A percentile compares a stretch with the other conserved stretches of the same genome.
Evolutionary conservation across 148 eudicot species (phyloP).

Genomic region (Vaccinium macrocarpon): DNA sequence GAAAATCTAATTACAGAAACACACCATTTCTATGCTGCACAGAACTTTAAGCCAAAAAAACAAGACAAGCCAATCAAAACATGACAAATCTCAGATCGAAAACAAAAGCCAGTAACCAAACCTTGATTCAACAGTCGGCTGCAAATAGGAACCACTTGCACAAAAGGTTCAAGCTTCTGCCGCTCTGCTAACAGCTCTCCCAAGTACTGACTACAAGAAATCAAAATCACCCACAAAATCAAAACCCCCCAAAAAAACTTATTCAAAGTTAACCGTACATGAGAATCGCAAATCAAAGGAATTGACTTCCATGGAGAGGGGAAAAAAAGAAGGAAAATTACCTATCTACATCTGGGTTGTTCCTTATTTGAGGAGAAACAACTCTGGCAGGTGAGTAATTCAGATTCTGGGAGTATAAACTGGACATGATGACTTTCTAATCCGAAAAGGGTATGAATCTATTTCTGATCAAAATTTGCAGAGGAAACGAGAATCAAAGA

Average conservation of each 20-base stretch:
- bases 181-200: constrained; percentile 41
- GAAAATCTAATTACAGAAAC: neutral
- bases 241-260: neutral
- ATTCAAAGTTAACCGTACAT: neutral
- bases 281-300: neutral
- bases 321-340: neutral
- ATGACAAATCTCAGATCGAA: constrained; percentile 24
- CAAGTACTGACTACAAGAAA: constrained; percentile 38
- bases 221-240: constrained; percentile 7
- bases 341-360: constrained; percentile 43
- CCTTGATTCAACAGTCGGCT: constrained; percentile 49
- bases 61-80: constrained; percentile 6
- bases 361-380: constrained; percentile 39
- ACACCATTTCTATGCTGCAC: neutral
- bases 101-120: constrained; percentile 16
- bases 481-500: neutral
- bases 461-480: constrained; percentile 1
- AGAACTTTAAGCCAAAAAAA: neutral
- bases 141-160: constrained; percentile 43
- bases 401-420: constrained; percentile 38
- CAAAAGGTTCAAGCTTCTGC: constrained; percentile 43
- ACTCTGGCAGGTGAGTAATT: constrained; percentile 46
- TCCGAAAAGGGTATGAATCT: constrained; percentile 3
- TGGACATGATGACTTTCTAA: constrained; percentile 28
- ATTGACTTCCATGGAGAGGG: neutral